These are phyloP conservation scores for Purpureocillium lavendulum DNA, from an alignment of 2,329 filamentous ascomycete genomes.

Conservation along the genomic window DNA sequence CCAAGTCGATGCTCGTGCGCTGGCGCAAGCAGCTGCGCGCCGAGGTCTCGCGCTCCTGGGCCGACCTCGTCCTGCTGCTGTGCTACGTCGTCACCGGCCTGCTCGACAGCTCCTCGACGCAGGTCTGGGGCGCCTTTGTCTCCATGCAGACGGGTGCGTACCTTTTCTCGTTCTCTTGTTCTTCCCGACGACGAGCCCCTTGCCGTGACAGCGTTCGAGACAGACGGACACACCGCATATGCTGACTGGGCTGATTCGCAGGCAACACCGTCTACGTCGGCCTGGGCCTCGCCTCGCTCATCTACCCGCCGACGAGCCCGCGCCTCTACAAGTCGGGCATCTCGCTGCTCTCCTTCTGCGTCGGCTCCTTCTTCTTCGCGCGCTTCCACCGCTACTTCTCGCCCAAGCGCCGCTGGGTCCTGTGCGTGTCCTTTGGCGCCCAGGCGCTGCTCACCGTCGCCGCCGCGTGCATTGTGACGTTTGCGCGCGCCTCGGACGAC, in stretches of 20 bases:
- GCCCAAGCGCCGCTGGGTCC: conserved; percentile 55
- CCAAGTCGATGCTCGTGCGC: conserved; percentile 12
- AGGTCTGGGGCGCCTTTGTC: conserved; percentile 72
- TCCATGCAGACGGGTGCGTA: conserved; percentile 70
- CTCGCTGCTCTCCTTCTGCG: conserved; percentile 62
- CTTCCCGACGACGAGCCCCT: too few relatives aligned
- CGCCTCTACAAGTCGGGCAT: conserved; percentile 52
- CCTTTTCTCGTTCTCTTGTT: too few relatives aligned
- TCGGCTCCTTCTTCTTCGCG: conserved; percentile 64
- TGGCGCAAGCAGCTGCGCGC: conserved; percentile 25
- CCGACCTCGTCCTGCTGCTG: conserved; percentile 59
- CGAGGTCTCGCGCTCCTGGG: conserved; percentile 52
- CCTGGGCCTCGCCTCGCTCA: conserved; percentile 57
- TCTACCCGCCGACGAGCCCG: conserved; percentile 15
- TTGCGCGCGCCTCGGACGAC: conserved; percentile 30
- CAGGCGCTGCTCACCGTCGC: conserved; percentile 42
- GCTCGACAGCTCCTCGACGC: conserved; percentile 67
- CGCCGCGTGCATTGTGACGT: conserved; percentile 46
- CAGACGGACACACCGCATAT: background rate
- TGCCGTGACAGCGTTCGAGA: too few relatives aligned
- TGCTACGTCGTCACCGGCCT: conserved; percentile 74
- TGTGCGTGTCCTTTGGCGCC: conserved; percentile 47
- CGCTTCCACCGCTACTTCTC: conserved; percentile 57
- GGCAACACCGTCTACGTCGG: conserved; percentile 75
- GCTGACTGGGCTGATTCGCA: conserved; percentile 12